A percentile compares a stretch with the other conserved stretches of the same genome.
Conservation (phyloP, 768 basidiomycete genomes). For the Suillus weaverae region DNA sequence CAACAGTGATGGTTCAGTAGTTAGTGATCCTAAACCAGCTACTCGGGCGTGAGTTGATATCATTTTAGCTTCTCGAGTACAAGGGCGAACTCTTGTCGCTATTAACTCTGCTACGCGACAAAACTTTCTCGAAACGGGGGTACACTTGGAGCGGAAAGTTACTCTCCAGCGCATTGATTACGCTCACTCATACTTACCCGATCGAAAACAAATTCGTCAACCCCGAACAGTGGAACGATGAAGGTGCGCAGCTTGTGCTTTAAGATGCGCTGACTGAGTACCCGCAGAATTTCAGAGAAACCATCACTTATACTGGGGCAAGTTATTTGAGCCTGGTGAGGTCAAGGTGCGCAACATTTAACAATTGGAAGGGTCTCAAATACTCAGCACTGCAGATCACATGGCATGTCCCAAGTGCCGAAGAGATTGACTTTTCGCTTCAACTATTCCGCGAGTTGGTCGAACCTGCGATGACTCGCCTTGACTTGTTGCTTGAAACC, state of each 20-base stretch:
- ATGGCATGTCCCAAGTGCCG: slow-evolving; percentile 74
- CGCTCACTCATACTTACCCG: slow-evolving; percentile 79
- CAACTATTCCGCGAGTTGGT: slow-evolving; percentile 66
- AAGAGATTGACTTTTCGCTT: slow-evolving; percentile 76
- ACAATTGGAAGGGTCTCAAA: neutral
- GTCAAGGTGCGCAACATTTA: slow-evolving; percentile 52
- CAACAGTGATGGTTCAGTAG: slow-evolving; percentile 49
- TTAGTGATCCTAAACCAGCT: slow-evolving; percentile 31
- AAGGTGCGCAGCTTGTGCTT: slow-evolving; percentile 43
- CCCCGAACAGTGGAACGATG: slow-evolving; percentile 68
- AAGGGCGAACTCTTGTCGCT: slow-evolving; percentile 60
- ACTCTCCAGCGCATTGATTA: slow-evolving; percentile 67
- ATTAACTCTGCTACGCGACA: slow-evolving; percentile 62
- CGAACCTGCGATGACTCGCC: slow-evolving; percentile 55
- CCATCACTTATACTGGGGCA: slow-evolving; percentile 81
- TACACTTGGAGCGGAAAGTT: slow-evolving; percentile 82
- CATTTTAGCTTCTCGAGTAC: slow-evolving; percentile 58
- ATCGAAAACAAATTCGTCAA: slow-evolving; percentile 82
- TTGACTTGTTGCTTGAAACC: slow-evolving; percentile 58
- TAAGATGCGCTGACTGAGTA: slow-evolving; percentile 2
- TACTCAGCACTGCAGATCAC: slow-evolving; percentile 44
- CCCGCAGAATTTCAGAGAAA: slow-evolving; percentile 61
- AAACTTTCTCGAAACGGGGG: slow-evolving; percentile 76
- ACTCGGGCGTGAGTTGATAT: neutral
- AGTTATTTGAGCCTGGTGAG: slow-evolving; percentile 67